phyloP scores from a whole-genome alignment of 2,329 filamentous ascomycete species.

The Ceratocystis variospora region DNA sequence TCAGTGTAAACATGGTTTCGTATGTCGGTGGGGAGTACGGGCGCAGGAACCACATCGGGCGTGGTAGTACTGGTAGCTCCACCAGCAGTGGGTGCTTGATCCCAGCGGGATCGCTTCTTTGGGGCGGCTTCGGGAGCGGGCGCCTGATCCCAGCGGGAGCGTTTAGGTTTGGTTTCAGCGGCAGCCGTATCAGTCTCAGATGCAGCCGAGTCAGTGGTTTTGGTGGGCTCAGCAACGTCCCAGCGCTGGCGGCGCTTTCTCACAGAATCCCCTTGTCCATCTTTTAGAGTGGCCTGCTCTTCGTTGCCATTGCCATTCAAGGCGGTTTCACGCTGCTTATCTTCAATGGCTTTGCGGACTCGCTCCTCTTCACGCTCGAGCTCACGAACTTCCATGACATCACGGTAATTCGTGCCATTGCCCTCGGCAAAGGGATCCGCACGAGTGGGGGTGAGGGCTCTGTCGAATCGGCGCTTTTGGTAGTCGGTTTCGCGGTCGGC shows the following conservation, averaged over 20 bases:
- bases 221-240: slow-evolving; percentile 47
- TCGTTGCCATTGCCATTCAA: slow-evolving; percentile 43
- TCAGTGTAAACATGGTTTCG: slow-evolving; percentile 77
- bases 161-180: slow-evolving; percentile 48
- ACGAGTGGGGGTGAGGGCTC: slow-evolving; percentile 70
- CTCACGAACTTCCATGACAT: slow-evolving; percentile 82
- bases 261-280: slow-evolving; percentile 57
- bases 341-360: slow-evolving; percentile 64
- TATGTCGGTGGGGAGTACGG: slow-evolving; percentile 70
- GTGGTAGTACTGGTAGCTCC: slow-evolving; percentile 61
- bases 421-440: slow-evolving; percentile 69
- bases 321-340: slow-evolving; percentile 47
- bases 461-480: slow-evolving; percentile 87
- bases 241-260: slow-evolving; percentile 89
- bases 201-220: slow-evolving; percentile 35
- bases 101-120: slow-evolving; percentile 79
- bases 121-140: slow-evolving; percentile 46
- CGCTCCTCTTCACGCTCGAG: slow-evolving; percentile 87
- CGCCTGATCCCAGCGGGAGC: slow-evolving; percentile 79
- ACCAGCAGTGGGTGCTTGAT: slow-evolving; percentile 72
- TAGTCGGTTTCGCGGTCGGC: slow-evolving; percentile 91
- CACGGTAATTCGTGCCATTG: slow-evolving; percentile 71
- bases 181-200: slow-evolving; percentile 31
- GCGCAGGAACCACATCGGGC: slow-evolving; percentile 52
- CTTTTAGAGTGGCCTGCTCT: slow-evolving; percentile 54